phyloP scores from a whole-genome alignment of 495 filamentous ascomycete genomes.

The Glonium stellatum region DNA sequence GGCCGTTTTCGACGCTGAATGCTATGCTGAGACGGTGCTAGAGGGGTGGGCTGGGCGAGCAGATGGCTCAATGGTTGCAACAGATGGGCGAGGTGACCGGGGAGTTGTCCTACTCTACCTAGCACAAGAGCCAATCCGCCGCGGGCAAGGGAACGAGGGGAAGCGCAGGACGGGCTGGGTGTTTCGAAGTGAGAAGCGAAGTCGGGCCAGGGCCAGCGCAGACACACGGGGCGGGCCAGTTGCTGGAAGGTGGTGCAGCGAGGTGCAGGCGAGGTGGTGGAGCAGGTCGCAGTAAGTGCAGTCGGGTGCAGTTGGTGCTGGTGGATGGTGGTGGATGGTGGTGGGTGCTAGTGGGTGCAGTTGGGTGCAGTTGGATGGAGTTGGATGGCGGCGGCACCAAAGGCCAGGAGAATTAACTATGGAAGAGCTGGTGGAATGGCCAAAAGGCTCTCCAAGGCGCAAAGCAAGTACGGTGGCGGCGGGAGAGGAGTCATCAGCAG shows the following conservation, averaged over 20 bases:
- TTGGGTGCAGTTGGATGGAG: no score
- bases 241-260: no score
- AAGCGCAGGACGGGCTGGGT: not conserved
- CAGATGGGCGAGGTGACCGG: not conserved
- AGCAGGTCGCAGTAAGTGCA: no score
- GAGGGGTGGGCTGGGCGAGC: not conserved
- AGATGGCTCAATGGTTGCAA: not conserved
- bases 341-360: no score
- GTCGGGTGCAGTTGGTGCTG: no score
- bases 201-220: not conserved
- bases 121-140: not conserved
- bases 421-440: no score
- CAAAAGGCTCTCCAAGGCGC: no score
- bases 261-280: no score
- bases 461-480: no score
- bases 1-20: not conserved
- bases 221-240: not conserved
- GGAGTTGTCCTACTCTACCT: not conserved
- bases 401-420: no score
- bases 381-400: no score
- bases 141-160: not conserved
- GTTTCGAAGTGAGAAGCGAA: constrained; percentile 1
- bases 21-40: not conserved
- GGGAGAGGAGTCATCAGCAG: constrained; percentile 8
- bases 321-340: no score